Evolutionary conservation across 352 stramenopile genomes (phyloP), one percentile per base, ranked within the genome.

Genomic region (Chrysophaeum taylorii): DNA sequence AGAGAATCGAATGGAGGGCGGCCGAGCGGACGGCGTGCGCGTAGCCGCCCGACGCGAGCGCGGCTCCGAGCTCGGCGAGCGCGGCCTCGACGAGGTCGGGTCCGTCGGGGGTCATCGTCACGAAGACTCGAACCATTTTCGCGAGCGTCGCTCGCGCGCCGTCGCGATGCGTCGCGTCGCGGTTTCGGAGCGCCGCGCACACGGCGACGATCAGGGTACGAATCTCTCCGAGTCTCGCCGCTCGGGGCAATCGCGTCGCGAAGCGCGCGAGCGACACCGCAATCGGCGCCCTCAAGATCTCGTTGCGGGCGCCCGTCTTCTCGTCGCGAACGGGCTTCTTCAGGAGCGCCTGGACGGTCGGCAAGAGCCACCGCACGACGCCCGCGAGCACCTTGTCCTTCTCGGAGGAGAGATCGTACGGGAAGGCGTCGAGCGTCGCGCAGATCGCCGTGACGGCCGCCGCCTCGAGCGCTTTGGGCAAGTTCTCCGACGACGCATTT

Each of bases 181-280:
- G 95, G 73, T 83, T 85, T 68, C 84, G 87, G 53, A 94, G 73
- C 18, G 80, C 83, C 64, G 81, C 81, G 64, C 85, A 90, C 2
- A 93, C 77, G 21, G 85, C 73, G 39, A 97, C 83, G 31, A 99
- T 79, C 43, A 99, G 79, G 69, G 94, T 93, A 2, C 35, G 35
- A 2, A n/a, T 31, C 33, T 45, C 57, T 2, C 2, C 2, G 5
- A 27, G 2, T 7, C 35, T 27, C 31, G 2, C 35, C 5, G 1
- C 33, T 5, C 4, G 16, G 5, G 90, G 91, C 66, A 98, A 86
- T 74, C 97, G 92, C 9, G 84, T 68, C 73, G 96, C 89, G 4
- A 99, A 87, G 75, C 98, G 98, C n/a, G 98, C 84, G 45, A 98
- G 82, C 16, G 93, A 93, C 18, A 99, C 78, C 23, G 92, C 92